Base-by-base conservation (phyloP, 176 grass and related monocot genomes). In the Dendrocalamus sinicus region DNA sequence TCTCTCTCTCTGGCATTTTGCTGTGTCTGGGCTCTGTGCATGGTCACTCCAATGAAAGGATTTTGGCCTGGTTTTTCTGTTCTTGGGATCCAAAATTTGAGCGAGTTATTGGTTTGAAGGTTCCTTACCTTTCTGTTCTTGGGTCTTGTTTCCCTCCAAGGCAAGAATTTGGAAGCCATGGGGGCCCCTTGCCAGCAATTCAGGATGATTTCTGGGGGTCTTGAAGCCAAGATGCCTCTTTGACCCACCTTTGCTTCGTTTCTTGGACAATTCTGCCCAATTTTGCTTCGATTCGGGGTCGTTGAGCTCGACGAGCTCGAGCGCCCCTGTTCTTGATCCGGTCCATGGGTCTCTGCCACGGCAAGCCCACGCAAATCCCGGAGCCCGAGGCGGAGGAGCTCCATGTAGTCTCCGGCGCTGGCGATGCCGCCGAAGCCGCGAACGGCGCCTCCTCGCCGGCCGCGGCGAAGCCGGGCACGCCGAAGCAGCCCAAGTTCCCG, bases 311-410 rank as follows among this genome's bases (percentile, higher is more conserved):
- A n/a, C n/a, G 75, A 89, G 75, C 60, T 79, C 67, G 51, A 85
- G 47, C 66, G 80, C 60, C 52, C n/a, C 23, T 23, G 57, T 86
- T 84, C 58, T 91, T 80, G 79, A 79, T 85, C 85, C 70, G 67
- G 65, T 74, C 86, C 65, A 99, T 99, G 97, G 97, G 97, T 88
- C 88, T 92, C 76, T 99, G 97, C 79, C 86, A 96, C 52, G 97
- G 97, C 19, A 95, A 94, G 85, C 86, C 84, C 67, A 84, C 81
- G 50, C 94, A 87, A 91, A 89, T 79, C 89, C 90, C 82, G 44
- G 89, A 89, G 35, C 11, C 79, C 62, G 84, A 91, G 46, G 79
- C 81, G 59, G 92, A 85, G 71, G 88, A 85, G 43, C 67, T 60
- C 44, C 73, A 63, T 41, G 85, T 85, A 76, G 79, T 64, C 83